A percentile compares a stretch with the other conserved stretches of the same genome.
These are phyloP conservation scores for Priceomyces carsonii DNA, from an alignment of 805 yeast genomes.

Conservation along the genomic window DNA sequence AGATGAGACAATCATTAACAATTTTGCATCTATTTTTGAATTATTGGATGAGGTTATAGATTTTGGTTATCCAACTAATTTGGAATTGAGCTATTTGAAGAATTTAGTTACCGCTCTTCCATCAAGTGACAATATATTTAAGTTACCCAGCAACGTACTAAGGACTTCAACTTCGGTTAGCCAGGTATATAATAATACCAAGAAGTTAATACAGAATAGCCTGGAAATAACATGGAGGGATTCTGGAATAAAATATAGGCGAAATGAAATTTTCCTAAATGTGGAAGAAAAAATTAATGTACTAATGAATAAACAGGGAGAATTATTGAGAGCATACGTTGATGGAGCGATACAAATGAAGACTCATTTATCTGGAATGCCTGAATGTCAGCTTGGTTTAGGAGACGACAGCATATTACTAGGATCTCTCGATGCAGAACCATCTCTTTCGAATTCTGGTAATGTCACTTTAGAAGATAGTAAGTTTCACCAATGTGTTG, in stretches of 20 bases:
- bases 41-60: conserved; percentile 74
- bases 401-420: conserved; percentile 47
- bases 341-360: conserved; percentile 75
- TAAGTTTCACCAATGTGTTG: conserved; percentile 86
- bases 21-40: conserved; percentile 73
- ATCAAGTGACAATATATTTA: conserved; percentile 20
- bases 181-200: conserved; percentile 4
- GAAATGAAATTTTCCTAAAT: conserved; percentile 77
- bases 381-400: conserved; percentile 78
- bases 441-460: conserved; percentile 38
- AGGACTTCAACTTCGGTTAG: conserved; percentile 2
- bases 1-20: conserved; percentile 52
- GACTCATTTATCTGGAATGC: conserved; percentile 77
- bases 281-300: conserved; percentile 75
- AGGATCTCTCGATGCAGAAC: conserved; percentile 18
- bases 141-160: conserved; percentile 11
- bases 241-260: conserved; percentile 69
- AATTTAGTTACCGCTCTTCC: conserved; percentile 13
- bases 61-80: conserved; percentile 73
- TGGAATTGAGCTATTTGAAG: conserved; percentile 47
- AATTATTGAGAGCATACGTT: conserved; percentile 66
- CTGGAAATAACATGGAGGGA: conserved; percentile 64
- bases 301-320: conserved; percentile 64
- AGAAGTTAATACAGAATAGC: conserved; percentile 1
- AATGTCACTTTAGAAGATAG: conserved; percentile 69